A percentile compares a stretch with the other conserved stretches of the same genome.
Conservation (phyloP, 225 moss, liverwort and hornwort species). For the Rhytidiadelphus loreus region DNA sequence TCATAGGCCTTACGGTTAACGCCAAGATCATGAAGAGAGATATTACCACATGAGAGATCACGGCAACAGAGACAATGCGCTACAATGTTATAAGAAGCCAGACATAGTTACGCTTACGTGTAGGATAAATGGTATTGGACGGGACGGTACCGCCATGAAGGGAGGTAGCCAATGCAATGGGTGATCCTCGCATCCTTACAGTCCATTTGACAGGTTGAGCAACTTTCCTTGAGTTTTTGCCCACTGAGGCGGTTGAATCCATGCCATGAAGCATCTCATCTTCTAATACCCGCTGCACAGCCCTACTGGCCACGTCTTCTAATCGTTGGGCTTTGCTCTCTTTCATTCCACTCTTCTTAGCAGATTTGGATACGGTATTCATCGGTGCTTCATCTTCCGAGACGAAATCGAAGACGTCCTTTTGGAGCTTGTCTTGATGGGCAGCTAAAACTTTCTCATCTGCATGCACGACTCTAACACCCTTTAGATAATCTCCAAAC, state of each 20-base stretch:
- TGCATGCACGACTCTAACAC: background rate
- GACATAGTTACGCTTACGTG: background rate
- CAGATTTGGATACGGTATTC: background rate
- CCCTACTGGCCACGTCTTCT: constrained; percentile 26
- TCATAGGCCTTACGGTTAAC: background rate
- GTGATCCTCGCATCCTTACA: constrained; percentile 6
- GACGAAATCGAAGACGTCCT: constrained; percentile 25
- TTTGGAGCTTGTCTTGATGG: background rate
- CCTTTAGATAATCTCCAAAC: background rate
- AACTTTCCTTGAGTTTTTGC: constrained; percentile 30
- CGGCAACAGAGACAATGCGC: background rate
- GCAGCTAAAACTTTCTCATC: constrained; percentile 8
- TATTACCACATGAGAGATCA: background rate
- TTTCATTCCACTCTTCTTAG: background rate
- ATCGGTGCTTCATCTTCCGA: constrained; percentile 16
- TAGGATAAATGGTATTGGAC: background rate
- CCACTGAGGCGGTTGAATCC: background rate
- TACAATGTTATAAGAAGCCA: background rate
- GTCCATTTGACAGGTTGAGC: constrained; percentile 25
- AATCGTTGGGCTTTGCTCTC: constrained; percentile 16
- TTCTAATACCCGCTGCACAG: constrained; percentile 34
- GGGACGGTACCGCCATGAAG: constrained; percentile 10
- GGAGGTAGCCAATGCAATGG: background rate
- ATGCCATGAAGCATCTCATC: constrained; percentile 35
- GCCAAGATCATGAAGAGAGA: background rate